phyloP scores from a whole-genome alignment of 345 rosid species.

The Clausena lansium region DNA sequence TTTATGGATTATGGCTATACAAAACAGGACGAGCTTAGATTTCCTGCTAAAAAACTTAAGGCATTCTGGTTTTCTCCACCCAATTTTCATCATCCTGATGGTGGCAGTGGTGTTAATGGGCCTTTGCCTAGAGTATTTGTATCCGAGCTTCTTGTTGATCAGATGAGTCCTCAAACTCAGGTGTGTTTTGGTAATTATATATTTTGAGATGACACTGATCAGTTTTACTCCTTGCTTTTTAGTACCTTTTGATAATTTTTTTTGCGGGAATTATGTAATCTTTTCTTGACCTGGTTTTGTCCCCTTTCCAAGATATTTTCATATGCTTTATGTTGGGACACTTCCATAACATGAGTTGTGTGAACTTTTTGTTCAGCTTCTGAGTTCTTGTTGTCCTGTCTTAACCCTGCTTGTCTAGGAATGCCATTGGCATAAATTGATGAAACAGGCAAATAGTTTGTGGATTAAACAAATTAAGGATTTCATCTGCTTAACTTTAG shows the following conservation, averaged over 20 bases:
- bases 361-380: background rate
- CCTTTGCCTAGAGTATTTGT: slow-evolving; percentile 88
- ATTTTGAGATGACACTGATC: background rate
- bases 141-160: slow-evolving; percentile 88
- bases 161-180: slow-evolving; percentile 75
- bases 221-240: background rate
- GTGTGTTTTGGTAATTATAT: slow-evolving; percentile 26
- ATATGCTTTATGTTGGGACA: background rate
- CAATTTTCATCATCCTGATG: slow-evolving; percentile 24
- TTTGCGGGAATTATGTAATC: background rate
- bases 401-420: no score
- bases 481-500: background rate
- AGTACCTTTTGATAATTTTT: background rate
- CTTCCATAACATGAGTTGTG: background rate
- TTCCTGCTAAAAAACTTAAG: slow-evolving; percentile 86
- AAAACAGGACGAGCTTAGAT: slow-evolving; percentile 67
- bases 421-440: no score
- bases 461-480: background rate
- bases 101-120: slow-evolving; percentile 58
- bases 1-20: slow-evolving; percentile 86
- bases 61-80: slow-evolving; percentile 98
- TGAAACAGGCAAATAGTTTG: no score
- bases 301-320: background rate
- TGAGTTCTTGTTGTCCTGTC: background rate
- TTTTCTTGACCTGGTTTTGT: background rate